These are phyloP conservation scores for Hypocreales sp. DNA, from an alignment of 2,329 filamentous ascomycete species.

Conservation along the genomic window DNA sequence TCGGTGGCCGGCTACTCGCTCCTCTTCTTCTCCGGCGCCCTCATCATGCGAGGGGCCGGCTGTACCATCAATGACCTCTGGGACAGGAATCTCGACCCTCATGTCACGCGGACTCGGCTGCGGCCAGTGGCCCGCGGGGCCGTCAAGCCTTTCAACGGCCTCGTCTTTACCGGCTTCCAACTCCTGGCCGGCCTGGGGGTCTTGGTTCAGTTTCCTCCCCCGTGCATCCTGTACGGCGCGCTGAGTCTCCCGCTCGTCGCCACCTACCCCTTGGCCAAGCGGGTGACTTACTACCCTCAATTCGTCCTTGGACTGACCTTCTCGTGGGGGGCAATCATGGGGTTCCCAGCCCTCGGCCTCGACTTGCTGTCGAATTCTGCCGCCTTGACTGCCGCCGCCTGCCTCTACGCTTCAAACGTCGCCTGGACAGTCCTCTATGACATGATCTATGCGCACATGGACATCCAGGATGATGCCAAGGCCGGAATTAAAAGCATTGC, in stretches of 20 bases:
- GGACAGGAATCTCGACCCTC: constrained; percentile 74
- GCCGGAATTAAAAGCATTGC: constrained; percentile 84
- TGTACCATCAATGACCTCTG: constrained; percentile 86
- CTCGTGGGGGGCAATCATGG: constrained; percentile 80
- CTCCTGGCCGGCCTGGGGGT: constrained; percentile 58
- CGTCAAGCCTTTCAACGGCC: constrained; percentile 52
- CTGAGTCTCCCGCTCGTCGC: constrained; percentile 61
- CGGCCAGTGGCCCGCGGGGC: constrained; percentile 72
- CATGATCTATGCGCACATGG: constrained; percentile 90
- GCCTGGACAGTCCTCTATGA: constrained; percentile 84
- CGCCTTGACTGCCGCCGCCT: constrained; percentile 49
- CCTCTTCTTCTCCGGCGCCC: constrained; percentile 60
- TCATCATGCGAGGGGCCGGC: constrained; percentile 77
- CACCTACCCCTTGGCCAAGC: constrained; percentile 69
- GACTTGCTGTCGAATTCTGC: constrained; percentile 50
- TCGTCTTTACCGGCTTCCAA: constrained; percentile 61
- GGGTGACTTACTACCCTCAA: constrained; percentile 78
- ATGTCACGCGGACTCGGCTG: constrained; percentile 59
- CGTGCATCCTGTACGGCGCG: constrained; percentile 63
- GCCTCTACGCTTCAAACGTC: constrained; percentile 63
- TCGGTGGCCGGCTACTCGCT: constrained; percentile 48
- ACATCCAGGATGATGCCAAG: constrained; percentile 72
- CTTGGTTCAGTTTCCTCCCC: constrained; percentile 57
- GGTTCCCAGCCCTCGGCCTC: constrained; percentile 68
- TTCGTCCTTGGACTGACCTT: constrained; percentile 72